Base-by-base conservation (phyloP, 495 filamentous ascomycete genomes). In the Pseudevernia furfuracea region DNA sequence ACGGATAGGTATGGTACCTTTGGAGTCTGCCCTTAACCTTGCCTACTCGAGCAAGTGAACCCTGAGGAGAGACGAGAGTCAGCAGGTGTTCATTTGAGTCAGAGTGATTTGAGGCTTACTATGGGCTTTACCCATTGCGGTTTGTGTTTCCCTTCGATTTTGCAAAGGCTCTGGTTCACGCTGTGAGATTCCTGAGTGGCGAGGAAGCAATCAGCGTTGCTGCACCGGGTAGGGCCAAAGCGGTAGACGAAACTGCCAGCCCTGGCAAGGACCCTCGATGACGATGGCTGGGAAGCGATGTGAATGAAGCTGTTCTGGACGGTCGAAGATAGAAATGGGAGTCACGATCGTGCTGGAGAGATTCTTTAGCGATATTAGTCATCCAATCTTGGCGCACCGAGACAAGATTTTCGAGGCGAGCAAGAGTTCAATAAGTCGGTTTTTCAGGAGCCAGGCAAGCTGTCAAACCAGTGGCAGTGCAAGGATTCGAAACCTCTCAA, bases 1-100 rank as follows among this genome's bases (percentile, higher is more conserved):
- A 66, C 4, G 25, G 58, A 28, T 58, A 44, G 56, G 55, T 49
- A 41, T 70, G 80, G 76, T 83, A 90, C 89, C 87, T 94, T 93
- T 73, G 90, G 90, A 73, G 90, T 93, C 75, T 91, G 89, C 76
- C 88, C 85, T 91, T 91, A 81, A 94, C 90, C 82, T 94, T 94
- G 84, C 93, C 94, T 74, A 93, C 92, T 89, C 92, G 92, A 77
- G 92, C 92, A 79, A 97, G 89, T 48, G 88, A 91, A 69, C 89
- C 89, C 52, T 55, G 30, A 55, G 12, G 14, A 12, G 17, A 55
- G 6, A 32, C 32, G 52, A 34, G 15, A 55, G 4, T 55, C 28
- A 55, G 52, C 11, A 55, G 17, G 3, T 34, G 30, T 21, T 34
- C 28, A 17, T 5, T 34, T 21, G 7, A 6, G 2, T 55, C 28